Conservation (phyloP, 768 basidiomycete genomes). For the Hericium coralloides region DNA sequence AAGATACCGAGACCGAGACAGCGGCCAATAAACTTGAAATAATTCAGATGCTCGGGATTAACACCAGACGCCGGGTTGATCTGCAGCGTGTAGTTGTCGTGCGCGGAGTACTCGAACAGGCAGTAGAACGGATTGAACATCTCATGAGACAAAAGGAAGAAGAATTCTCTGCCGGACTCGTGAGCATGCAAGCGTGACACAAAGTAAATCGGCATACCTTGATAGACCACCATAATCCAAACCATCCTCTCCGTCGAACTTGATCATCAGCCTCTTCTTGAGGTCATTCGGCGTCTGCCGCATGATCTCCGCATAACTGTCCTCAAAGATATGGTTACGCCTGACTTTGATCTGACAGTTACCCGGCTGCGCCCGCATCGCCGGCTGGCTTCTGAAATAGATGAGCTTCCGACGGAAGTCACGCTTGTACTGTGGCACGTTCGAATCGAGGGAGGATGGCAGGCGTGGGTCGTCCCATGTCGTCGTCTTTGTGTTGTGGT, state of each 20-base stretch:
- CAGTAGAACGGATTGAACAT: slow-evolving; percentile 99
- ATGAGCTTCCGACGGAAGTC: slow-evolving; percentile 99
- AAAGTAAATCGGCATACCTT: slow-evolving; percentile 42
- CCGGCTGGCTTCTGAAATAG: slow-evolving; percentile 98
- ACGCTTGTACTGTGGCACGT: slow-evolving; percentile 99
- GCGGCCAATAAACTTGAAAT: slow-evolving; percentile 99
- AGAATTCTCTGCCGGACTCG: slow-evolving; percentile 74
- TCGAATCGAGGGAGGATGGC: slow-evolving; percentile 90
- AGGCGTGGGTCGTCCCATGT: slow-evolving; percentile 99
- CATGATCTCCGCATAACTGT: slow-evolving; percentile 99
- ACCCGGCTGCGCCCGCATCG: slow-evolving; percentile 95
- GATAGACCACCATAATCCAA: slow-evolving; percentile 97
- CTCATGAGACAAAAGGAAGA: slow-evolving; percentile 98
- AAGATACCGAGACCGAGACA: slow-evolving; percentile 95
- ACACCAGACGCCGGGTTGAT: slow-evolving; percentile 98
- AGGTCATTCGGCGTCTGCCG: slow-evolving; percentile 95
- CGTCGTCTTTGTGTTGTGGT: slow-evolving; percentile 99
- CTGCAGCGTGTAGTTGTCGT: slow-evolving; percentile 99
- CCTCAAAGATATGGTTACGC: slow-evolving; percentile 97
- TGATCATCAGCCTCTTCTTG: slow-evolving; percentile 99
- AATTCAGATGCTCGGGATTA: slow-evolving; percentile 98
- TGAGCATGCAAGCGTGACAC: not conserved
- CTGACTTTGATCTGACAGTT: slow-evolving; percentile 99
- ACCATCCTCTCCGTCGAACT: slow-evolving; percentile 99
- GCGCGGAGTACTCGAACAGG: slow-evolving; percentile 98